Base-by-base conservation (phyloP, 805 yeast genomes). In the Wickerhamiella slavikovae region DNA sequence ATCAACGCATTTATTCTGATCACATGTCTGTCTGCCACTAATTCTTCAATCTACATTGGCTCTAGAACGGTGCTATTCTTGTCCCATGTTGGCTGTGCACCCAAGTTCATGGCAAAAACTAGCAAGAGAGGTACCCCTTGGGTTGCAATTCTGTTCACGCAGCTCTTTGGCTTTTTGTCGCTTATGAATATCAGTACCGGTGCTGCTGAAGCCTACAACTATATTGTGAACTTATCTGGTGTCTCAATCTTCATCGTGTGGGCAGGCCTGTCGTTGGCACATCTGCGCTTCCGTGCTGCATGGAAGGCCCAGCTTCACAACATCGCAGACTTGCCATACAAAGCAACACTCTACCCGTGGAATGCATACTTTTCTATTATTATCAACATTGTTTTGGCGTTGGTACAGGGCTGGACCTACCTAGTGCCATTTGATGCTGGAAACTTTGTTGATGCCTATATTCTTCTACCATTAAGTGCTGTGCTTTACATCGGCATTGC, bases 191-290 rank as follows among this genome's bases (percentile, higher is more conserved):
- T 68, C 28, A 55, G 62, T 27, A 57, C 71, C 5, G 74, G 76
- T 31, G 69, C 76, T 1, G 61, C 71, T 2, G 44, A 54, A 22
- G 77, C 77, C 2, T 71, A 68, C 49, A 44, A 40, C 20, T 71
- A 71, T 43, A 68, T 70, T 39, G 69, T 68, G 27, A 68, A 66
- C 41, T 49, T 71, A 25, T 60, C 73, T 3, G 78, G 79, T 35
- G 74, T 72, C 15, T 67, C 74, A 2, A 68, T 70, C 3, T 72
- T 71, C 34, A 57, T 71, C 28, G 77, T 70, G 3, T 71, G 79
- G 80, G 72, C 70, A 5, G 51, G 60, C 9, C 64, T 71, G 16
- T 60, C 69, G 14, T 53, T 60, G 29, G 58, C 64, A 22, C 77
- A 72, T 37, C 34, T 70, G 12, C 51, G 76, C 25, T 69, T 71